Evolutionary conservation across 192 early-diverging fungal species (phyloP).

Genomic region (Backusella mclennaniae): DNA sequence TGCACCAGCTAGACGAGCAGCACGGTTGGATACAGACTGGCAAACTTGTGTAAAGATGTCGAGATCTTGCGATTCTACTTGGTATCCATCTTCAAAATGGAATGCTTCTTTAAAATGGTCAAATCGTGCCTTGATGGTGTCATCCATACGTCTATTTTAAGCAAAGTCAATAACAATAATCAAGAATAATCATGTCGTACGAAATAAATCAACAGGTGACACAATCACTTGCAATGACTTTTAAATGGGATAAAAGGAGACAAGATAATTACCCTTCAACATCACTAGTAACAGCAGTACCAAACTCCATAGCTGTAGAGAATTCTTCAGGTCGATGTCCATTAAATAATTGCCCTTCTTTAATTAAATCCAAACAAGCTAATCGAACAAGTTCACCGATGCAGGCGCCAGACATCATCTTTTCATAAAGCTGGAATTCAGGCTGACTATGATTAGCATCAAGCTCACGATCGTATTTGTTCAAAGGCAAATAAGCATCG

Average conservation of each 20-base stretch:
- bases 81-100: conserved; percentile 34
- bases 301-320: conserved; percentile 55
- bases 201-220: background rate
- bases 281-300: conserved; percentile 41
- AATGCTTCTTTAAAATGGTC: conserved; percentile 7
- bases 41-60: conserved; percentile 65
- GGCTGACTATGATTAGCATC: conserved; percentile 80
- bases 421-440: conserved; percentile 89
- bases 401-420: conserved; percentile 95
- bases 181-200: background rate
- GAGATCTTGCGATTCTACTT: conserved; percentile 58
- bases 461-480: conserved; percentile 80
- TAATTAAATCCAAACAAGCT: conserved; percentile 76
- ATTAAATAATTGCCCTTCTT: conserved; percentile 71
- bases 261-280: conserved; percentile 36
- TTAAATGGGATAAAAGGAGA: background rate
- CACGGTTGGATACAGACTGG: conserved; percentile 75
- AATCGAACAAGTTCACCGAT: conserved; percentile 88
- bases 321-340: conserved; percentile 57
- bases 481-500: conserved; percentile 75
- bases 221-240: background rate
- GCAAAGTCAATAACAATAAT: conserved; percentile 48
- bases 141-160: conserved; percentile 58
- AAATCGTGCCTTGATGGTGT: conserved; percentile 47
- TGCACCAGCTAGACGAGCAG: conserved; percentile 79